Base-by-base conservation (phyloP, 495 filamentous ascomycete species). In the Daldinia loculata region DNA sequence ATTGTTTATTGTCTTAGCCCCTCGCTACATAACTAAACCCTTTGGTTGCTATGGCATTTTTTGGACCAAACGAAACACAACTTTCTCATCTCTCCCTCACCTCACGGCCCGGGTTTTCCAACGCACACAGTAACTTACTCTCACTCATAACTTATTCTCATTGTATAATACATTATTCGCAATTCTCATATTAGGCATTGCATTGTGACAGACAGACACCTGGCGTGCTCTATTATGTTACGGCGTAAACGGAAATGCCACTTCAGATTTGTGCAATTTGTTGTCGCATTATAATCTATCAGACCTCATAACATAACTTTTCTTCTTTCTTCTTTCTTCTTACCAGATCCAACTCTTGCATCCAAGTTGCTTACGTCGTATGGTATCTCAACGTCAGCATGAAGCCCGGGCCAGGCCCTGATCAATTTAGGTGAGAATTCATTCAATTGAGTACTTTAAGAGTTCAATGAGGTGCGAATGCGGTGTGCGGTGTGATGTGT, bases 1-100 rank as follows among this genome's bases (percentile, higher is more conserved):
- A 72, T 72, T 72, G 70, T 72, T 72, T 72, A 72, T 72, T 30
- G 64, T 68, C 70, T 68, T 57, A 69, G 61, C 68, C 60, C 63
- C 14, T 59, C 63, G 19, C 24, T 32, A 27, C 32, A 11, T 34
- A 34, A 34, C 58, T 59, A 34, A 36, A 56, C 22, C 51, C 60
- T 69, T 72, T 62, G 61, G 70, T 72, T 72, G 70, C 70, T 66
- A 72, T 56, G 61, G 70, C 56, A 69, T 52, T 50, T 41, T 53
- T 30, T 14, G 1, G 6, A 69, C 65, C 32, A 48, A 63, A 48
- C 36, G 39, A 62, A 12, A 61, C 27, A 61, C 27, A 29, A 61
- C 56, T 71, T 24, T 67, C 52, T 38, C 22, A 29, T 52, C 60
- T 63, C 59, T 67, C 56, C 53, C 29, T 36, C 12, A 36, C 29